Conservation (phyloP, 352 stramenopile genomes). For the Pythium aristosporum region DNA sequence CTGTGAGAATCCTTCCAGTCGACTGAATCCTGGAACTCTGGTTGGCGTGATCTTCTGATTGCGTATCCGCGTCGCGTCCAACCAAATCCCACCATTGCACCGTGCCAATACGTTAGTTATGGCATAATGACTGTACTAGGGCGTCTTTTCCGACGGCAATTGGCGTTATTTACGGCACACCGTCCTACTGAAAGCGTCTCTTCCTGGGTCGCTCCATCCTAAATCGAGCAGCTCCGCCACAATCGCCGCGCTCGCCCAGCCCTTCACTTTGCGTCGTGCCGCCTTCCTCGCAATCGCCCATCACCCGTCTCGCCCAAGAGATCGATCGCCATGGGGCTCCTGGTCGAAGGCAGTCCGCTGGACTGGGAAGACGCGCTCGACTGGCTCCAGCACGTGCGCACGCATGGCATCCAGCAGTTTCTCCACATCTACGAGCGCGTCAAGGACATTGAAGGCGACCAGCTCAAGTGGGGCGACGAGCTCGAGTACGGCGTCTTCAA, state of each 20-base stretch:
- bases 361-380: constrained; percentile 95
- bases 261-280: neutral
- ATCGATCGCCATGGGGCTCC: constrained; percentile 54
- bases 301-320: neutral
- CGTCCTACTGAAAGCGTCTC: neutral
- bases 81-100: neutral
- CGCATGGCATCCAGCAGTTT: constrained; percentile 97
- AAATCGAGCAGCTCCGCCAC: neutral
- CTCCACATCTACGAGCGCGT: constrained; percentile 95
- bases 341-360: constrained; percentile 94
- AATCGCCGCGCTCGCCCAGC: neutral
- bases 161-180: too few relatives aligned
- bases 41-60: constrained; percentile 1
- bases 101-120: neutral
- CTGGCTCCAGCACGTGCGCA: constrained; percentile 94
- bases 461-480: constrained; percentile 98
- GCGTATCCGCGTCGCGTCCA: neutral
- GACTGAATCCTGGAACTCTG: neutral
- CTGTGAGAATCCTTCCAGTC: too few relatives aligned
- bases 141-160: neutral
- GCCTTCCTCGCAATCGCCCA: neutral
- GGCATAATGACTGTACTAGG: neutral
- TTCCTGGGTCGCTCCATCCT: neutral
- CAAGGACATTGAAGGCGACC: constrained; percentile 94
- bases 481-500: constrained; percentile 99